Evolutionary conservation across 495 filamentous ascomycete genomes (phyloP).

Genomic region (Rusavskia elegans): DNA sequence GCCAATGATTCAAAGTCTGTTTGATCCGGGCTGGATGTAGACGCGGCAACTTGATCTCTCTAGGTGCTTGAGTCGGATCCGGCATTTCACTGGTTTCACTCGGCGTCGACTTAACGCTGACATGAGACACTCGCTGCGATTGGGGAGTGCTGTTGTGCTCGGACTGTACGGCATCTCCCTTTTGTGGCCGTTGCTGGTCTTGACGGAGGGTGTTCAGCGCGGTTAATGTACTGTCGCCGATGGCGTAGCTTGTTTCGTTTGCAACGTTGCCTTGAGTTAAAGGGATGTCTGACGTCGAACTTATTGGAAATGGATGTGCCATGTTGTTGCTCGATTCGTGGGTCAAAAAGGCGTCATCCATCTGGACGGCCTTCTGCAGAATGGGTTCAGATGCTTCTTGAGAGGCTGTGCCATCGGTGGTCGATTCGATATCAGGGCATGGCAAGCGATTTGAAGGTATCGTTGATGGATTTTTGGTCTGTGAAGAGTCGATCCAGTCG

Average conservation of each 20-base stretch:
- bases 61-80: conserved; percentile 4
- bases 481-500: not conserved
- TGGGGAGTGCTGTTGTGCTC: too few species aligned
- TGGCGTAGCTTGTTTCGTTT: conserved; percentile 10
- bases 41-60: not conserved
- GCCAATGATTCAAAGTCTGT: not conserved
- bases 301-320: conserved; percentile 11
- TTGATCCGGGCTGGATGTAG: not conserved
- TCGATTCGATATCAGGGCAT: conserved; percentile 17
- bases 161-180: too few species aligned
- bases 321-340: conserved; percentile 33
- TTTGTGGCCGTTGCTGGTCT: not conserved
- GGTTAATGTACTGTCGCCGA: conserved; percentile 2
- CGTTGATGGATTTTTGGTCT: not conserved
- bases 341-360: conserved; percentile 52
- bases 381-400: conserved; percentile 31
- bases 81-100: conserved; percentile 3
- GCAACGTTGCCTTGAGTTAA: not conserved
- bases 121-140: too few species aligned
- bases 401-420: conserved; percentile 18
- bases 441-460: too few species aligned
- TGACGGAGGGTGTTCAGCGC: conserved; percentile 3
- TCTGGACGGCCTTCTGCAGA: conserved; percentile 35
- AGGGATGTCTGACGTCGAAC: conserved; percentile 12
- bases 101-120: too few species aligned